phyloP scores from a whole-genome alignment of 2,329 filamentous ascomycete genomes.

The Xylariaceae sp. region DNA sequence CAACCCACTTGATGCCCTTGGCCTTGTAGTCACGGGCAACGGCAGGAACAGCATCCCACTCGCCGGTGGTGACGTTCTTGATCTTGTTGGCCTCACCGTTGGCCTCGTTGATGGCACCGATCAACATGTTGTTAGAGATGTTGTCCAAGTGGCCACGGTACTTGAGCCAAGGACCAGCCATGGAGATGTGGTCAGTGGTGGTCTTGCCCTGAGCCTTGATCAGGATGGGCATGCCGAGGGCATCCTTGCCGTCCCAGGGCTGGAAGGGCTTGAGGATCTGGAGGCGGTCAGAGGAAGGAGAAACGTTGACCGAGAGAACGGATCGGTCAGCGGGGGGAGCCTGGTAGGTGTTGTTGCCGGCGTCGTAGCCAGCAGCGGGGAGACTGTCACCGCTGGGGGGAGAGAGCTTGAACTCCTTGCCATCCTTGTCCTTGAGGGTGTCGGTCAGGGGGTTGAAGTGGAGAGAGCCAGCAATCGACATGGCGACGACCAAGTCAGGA shows the following conservation, averaged over 20 bases:
- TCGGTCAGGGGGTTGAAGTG: constrained; percentile 96
- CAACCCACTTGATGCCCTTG: constrained; percentile 93
- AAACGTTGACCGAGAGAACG: constrained; percentile 71
- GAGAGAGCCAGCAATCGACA: constrained; percentile 76
- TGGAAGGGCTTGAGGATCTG: constrained; percentile 84
- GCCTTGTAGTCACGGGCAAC: constrained; percentile 98
- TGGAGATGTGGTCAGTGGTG: constrained; percentile 94
- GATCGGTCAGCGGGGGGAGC: constrained; percentile 77
- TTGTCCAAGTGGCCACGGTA: constrained; percentile 99
- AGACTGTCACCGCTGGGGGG: constrained; percentile 76
- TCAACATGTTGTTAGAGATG: constrained; percentile 99
- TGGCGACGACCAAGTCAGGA: constrained; percentile 80
- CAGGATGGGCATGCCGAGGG: constrained; percentile 75
- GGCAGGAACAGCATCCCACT: constrained; percentile 83
- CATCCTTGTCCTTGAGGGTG: constrained; percentile 87
- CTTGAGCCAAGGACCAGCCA: constrained; percentile 96
- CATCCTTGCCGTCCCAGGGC: constrained; percentile 90
- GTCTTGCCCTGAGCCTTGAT: constrained; percentile 98
- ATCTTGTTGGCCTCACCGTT: constrained; percentile 98
- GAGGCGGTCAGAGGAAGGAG: constrained; percentile 86
- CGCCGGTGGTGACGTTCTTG: constrained; percentile 79
- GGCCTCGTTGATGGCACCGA: constrained; percentile 91
- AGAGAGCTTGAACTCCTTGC: constrained; percentile 89
- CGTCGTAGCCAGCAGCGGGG: constrained; percentile 77
- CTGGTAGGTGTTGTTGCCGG: constrained; percentile 91